Evolutionary conservation across 768 basidiomycete species (phyloP), one percentile per base, ranked within the genome.

Genomic region (Lactarius indigo): DNA sequence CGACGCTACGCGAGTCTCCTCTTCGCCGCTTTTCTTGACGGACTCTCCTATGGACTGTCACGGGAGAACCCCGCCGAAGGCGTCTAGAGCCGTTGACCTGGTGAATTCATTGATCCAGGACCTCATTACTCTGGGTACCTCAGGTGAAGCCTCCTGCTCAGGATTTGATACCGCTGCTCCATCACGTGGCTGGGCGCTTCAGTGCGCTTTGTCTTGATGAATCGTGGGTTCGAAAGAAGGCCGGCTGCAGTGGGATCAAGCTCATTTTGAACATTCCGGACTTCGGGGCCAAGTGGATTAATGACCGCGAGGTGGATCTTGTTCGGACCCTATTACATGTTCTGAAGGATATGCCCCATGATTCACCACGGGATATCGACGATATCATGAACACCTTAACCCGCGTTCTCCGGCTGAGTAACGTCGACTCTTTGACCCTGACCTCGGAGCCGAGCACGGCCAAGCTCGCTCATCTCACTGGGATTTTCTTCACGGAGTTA

Each of bases 331-430:
- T 98, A 30, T 81, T 98, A 35, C 93, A 94, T 72, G 89, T 96
- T 68, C 80, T 99, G 57, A 97, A 98, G 74, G 96, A 98, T 74
- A 90, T 97, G 72, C 95, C 96, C 0, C 84, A 86, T 69, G 96
- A 98, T 72, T 82, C 95, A 26, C 92, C 95, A 18, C 85, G 86
- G 7, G 87, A 95, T 70, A 85, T 93, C 31, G 85, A 88, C 37
- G 86, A 90, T 57, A 90, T 96, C 23, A 80, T 87, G 9, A 86
- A 90, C 63, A 87, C 92, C n/a, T 80, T 98, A 57, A 82, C 82
- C 58, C 81, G 79, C 63, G 84, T 94, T 52, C 76, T 93, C 56
- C 81, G 82, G 8, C 85, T 88, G 55, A 83, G 87, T 74, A 84
- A 83, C 66, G 76, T 79, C 10, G 81, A 82, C 64, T 72, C 81